phyloP scores from a whole-genome alignment of 129 eudicot genomes.

The Pseudognaphalium luteoalbum region DNA sequence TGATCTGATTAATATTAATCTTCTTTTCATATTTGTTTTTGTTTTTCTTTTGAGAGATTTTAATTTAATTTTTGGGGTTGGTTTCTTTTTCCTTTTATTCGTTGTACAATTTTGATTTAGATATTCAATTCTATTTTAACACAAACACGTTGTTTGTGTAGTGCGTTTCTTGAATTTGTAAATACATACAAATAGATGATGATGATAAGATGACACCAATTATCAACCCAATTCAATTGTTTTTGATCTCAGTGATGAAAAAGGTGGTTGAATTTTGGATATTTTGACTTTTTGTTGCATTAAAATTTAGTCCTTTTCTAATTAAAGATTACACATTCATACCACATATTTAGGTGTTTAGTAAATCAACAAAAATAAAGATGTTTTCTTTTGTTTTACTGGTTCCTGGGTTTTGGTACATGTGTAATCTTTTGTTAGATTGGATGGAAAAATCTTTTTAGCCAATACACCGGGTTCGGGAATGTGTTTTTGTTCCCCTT shows the following conservation, averaged over 20 bases:
- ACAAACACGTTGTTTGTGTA: constrained; percentile 39
- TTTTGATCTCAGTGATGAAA: constrained; percentile 32
- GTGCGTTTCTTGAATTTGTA: constrained; percentile 32
- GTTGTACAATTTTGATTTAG: background rate
- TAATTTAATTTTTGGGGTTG: constrained; percentile 17
- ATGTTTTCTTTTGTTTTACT: constrained; percentile 26
- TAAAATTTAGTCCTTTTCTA: background rate
- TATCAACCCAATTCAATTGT: constrained; percentile 21
- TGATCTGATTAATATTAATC: constrained; percentile 35
- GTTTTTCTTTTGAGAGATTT: constrained; percentile 23
- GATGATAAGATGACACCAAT: constrained; percentile 7
- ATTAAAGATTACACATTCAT: background rate
- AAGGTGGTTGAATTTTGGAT: constrained; percentile 25
- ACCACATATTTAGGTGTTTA: background rate
- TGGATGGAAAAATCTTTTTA: constrained; percentile 32
- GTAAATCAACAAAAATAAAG: constrained; percentile 11
- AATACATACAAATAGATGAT: constrained; percentile 8
- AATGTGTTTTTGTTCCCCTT: constrained; percentile 14
- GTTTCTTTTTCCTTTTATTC: constrained; percentile 10
- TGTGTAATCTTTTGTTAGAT: constrained; percentile 37
- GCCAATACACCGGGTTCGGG: constrained; percentile 6
- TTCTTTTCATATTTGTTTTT: constrained; percentile 47
- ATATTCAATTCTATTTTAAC: constrained; percentile 18
- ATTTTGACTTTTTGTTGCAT: background rate
- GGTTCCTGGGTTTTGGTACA: constrained; percentile 40